Conservation (phyloP, 2,329 filamentous ascomycete genomes). For the Colletotrichum sp. region DNA sequence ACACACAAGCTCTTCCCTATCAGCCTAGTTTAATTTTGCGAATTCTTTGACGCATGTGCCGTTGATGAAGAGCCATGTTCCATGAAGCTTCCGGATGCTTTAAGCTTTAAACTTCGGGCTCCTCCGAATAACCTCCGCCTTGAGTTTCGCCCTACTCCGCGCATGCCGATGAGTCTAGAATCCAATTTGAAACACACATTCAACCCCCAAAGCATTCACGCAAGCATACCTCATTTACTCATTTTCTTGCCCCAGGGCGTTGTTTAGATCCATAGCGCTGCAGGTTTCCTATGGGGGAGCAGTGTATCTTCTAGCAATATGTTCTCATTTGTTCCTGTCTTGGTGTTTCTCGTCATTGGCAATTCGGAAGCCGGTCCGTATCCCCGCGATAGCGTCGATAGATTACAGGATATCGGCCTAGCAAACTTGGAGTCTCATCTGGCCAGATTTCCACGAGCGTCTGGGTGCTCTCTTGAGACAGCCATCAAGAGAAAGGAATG, state of each 20-base stretch:
- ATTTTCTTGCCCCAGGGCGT: fast-evolving
- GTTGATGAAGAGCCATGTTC: background rate
- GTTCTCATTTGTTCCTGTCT: background rate
- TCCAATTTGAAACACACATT: background rate
- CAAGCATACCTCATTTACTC: background rate
- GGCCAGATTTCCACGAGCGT: background rate
- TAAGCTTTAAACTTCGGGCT: background rate
- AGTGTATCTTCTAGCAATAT: background rate
- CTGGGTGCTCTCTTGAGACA: background rate
- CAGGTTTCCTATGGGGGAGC: fast-evolving
- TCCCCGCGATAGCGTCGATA: background rate
- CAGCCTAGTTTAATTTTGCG: fast-evolving
- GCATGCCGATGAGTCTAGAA: background rate
- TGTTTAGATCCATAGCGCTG: background rate
- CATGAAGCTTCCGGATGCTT: background rate
- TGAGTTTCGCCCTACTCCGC: background rate
- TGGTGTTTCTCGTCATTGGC: background rate
- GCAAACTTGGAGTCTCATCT: background rate
- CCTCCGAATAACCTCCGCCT: background rate
- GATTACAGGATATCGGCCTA: background rate
- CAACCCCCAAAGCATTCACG: background rate
- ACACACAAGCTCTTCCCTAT: background rate
- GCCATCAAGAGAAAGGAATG: slow-evolving; percentile 7
- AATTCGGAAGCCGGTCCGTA: background rate
- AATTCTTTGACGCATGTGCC: background rate